phyloP scores from a whole-genome alignment of 2,329 filamentous ascomycete species.

The Ramularia collo-cygni region DNA sequence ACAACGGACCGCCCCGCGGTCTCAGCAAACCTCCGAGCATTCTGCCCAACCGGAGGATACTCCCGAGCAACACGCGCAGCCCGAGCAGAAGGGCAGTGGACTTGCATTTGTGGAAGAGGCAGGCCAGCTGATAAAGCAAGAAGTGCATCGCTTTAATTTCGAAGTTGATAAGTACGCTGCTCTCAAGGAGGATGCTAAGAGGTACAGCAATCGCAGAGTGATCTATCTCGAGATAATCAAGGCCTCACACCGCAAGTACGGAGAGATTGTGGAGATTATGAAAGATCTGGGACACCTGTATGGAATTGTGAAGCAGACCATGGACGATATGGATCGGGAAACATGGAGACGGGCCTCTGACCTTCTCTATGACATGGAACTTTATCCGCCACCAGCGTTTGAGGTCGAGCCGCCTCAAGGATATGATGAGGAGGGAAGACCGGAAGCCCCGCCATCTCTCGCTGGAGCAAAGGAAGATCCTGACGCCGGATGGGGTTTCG shows the following conservation, averaged over 20 bases:
- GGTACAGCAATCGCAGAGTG: slow-evolving; percentile 2
- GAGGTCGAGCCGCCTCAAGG: not conserved
- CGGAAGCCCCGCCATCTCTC: not conserved
- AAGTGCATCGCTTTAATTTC: slow-evolving; percentile 4
- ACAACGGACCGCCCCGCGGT: no score
- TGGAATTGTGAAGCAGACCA: not conserved
- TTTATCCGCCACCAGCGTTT: not conserved
- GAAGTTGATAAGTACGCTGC: slow-evolving; percentile 8
- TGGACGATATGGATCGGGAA: not conserved
- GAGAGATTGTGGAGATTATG: not conserved
- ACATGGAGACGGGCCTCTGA: not conserved
- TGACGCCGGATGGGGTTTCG: no score
- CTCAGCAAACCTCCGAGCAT: no score
- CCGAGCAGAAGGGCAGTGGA: slow-evolving; percentile 2
- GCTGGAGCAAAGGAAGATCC: no score
- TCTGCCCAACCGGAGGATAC: no score
- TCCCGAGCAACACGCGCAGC: not conserved
- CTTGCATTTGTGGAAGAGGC: slow-evolving; percentile 14
- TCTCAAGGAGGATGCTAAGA: slow-evolving; percentile 12
- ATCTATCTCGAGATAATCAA: not conserved
- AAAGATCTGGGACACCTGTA: not conserved
- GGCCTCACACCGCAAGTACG: not conserved
- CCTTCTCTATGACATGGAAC: not conserved
- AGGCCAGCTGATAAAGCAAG: slow-evolving; percentile 11
- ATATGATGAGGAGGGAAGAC: not conserved